Evolutionary conservation across 2,329 filamentous ascomycete species (phyloP), one percentile per base, ranked within the genome.

Genomic region (Aureobasidium musti): DNA sequence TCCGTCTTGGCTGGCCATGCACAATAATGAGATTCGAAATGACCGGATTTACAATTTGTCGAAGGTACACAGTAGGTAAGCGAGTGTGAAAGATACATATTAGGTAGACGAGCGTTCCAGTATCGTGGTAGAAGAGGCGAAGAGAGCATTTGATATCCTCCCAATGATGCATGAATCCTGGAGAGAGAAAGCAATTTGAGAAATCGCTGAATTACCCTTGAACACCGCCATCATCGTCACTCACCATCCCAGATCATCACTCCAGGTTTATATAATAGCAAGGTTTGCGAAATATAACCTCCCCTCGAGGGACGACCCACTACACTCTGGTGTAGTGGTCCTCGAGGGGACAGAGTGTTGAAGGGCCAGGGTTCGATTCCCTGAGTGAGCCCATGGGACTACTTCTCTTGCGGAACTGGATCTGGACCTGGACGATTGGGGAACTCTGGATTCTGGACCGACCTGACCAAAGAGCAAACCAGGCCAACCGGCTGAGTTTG

Each of bases 371-470:
- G 28, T 52, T 33, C 28, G 28, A 52, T 19, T 33, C 28, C 28
- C 49, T 1, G 28, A 35, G 33, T 10, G 8, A 17, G 19, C 30
- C 49, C n/a, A 10, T n/a, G 17, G 17, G 17, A 33, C 26, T 30
- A 11, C 17, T 33, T 21, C 14, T n/a, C n/a, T n/a, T n/a, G 26
- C 11, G 23, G 43, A 13, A 47, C 47, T 50, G 47, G 23, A 50
- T 5, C 26, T 19, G 41, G 47, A 50, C 47, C 47, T 30, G 28
- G 28, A n/a, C 26, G 3, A n/a, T n/a, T n/a, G n/a, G n/a, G n/a
- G n/a, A n/a, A n/a, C n/a, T n/a, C 49, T 52, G 49, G 49, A 52
- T 30, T 47, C 43, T 30, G 11, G 43, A n/a, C n/a, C n/a, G 43
- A 47, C 43, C 43, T 26, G 7, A 3, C 17, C n/a, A 52, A 52